Base-by-base conservation (phyloP, 2,329 filamentous ascomycete species). In the Dactylellina cionopaga region DNA sequence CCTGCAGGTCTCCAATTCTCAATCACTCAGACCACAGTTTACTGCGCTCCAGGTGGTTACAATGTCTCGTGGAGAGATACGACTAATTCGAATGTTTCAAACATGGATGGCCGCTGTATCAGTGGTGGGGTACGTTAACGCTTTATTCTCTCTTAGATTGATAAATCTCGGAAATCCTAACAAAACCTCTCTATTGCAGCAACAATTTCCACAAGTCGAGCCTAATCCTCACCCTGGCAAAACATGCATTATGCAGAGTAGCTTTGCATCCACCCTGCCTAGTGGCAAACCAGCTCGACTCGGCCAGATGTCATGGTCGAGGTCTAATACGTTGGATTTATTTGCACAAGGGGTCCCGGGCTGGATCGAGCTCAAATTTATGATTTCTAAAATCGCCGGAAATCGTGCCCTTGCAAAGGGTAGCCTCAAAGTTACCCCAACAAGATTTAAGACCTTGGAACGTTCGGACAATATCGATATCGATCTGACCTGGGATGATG, bases 381-480 rank as follows among this genome's bases (percentile, higher is more conserved):
- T 22, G 2, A 33, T 58, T 13, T 31, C 54, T 10, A 58, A 58
- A 25, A 13, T 11, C 5, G 22, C 49, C 5, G 54, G 37, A 31
- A 41, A 41, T 15, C 7, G 6, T 1, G 29, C 9, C 7, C 37
- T 58, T 9, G 54, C 54, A 15, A 5, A n/a, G 7, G 54, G 54
- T 22, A 46, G 7, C 5, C 24, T 58, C 7, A 46, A 35, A 27
- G 27, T 35, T 15, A 46, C 37, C 5, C 54, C 54, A 13, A 19
- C 54, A 2, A 31, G 27, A 7, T 58, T 58, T 17, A 58, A 44
- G 13, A 46, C 17, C 6, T 33, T 46, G 1, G 54, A 27, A 9
- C 54, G 54, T n/a, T 39, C 54, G 5, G 54, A 58, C 9, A 43
- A 58, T 13, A 13, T 46, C 13, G 54, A 58, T 22, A 33, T 58